Percentiles rank a stretch among this genome's conserved stretches.
Conservation (phyloP, 768 basidiomycete genomes). For the Tricholoma terreum region DNA sequence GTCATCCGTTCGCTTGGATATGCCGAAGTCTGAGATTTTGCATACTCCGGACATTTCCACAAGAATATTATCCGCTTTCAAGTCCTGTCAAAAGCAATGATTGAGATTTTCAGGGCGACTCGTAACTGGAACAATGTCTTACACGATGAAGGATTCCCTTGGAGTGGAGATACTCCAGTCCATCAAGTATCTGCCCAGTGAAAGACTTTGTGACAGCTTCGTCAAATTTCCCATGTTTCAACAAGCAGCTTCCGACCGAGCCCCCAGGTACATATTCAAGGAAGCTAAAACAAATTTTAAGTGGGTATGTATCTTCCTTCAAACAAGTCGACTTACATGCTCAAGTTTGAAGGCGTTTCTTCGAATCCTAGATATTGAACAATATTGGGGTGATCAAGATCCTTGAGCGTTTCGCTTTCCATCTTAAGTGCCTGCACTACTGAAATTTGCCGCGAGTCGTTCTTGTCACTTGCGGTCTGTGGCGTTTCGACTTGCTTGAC, state of each 20-base stretch:
- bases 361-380: constrained; percentile 97
- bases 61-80: constrained; percentile 98
- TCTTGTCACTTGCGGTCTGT: constrained; percentile 85
- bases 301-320: background rate
- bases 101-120: background rate
- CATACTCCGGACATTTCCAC: constrained; percentile 89
- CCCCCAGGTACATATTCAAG: constrained; percentile 99
- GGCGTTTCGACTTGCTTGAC: constrained; percentile 99
- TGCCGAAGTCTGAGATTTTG: constrained; percentile 98
- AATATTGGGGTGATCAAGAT: constrained; percentile 95
- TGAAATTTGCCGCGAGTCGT: constrained; percentile 76
- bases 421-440: constrained; percentile 91
- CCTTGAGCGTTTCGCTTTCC: constrained; percentile 95
- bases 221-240: constrained; percentile 89
- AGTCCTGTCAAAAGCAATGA: constrained; percentile 51
- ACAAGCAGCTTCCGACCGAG: constrained; percentile 85
- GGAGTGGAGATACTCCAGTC: constrained; percentile 90
- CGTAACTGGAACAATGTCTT: constrained; percentile 19
- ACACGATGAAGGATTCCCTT: constrained; percentile 92
- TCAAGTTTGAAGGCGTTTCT: constrained; percentile 81
- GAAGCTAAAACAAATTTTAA: constrained; percentile 55
- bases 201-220: constrained; percentile 92
- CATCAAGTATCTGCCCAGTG: constrained; percentile 86
- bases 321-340: constrained; percentile 66
- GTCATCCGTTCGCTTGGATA: constrained; percentile 93